phyloP scores from a whole-genome alignment of 345 rosid species.

The Murraya koenigii region DNA sequence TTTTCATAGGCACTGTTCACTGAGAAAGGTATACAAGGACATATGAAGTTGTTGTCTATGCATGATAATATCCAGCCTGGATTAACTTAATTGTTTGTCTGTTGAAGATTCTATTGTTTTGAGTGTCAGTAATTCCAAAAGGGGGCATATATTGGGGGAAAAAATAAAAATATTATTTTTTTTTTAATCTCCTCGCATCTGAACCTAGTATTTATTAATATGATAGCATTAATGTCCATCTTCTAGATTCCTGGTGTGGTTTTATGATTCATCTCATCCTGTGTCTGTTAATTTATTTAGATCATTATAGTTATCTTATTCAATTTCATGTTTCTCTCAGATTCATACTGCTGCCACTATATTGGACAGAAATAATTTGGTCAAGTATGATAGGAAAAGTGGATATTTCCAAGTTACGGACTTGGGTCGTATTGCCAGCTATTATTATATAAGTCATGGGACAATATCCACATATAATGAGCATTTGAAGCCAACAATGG shows the following conservation, averaged over 20 bases:
- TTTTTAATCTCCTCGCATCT: background rate
- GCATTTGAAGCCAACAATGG: slow-evolving; percentile 98
- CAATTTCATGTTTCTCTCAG: slow-evolving; percentile 36
- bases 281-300: background rate
- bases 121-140: background rate
- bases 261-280: background rate
- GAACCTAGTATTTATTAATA: background rate
- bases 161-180: background rate
- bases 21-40: background rate
- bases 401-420: slow-evolving; percentile 97
- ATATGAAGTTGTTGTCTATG: background rate
- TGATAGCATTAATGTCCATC: background rate
- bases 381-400: slow-evolving; percentile 87
- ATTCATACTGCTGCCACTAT: slow-evolving; percentile 91
- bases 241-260: background rate
- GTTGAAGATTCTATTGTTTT: background rate
- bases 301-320: background rate
- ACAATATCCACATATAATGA: slow-evolving; percentile 90
- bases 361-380: slow-evolving; percentile 87
- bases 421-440: slow-evolving; percentile 97
- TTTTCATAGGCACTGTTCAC: background rate
- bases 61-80: background rate
- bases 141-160: background rate
- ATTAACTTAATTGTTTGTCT: background rate
- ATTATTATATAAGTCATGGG: slow-evolving; percentile 88